Conservation (phyloP, 768 basidiomycete species). For the Tubosaeta sp. region DNA sequence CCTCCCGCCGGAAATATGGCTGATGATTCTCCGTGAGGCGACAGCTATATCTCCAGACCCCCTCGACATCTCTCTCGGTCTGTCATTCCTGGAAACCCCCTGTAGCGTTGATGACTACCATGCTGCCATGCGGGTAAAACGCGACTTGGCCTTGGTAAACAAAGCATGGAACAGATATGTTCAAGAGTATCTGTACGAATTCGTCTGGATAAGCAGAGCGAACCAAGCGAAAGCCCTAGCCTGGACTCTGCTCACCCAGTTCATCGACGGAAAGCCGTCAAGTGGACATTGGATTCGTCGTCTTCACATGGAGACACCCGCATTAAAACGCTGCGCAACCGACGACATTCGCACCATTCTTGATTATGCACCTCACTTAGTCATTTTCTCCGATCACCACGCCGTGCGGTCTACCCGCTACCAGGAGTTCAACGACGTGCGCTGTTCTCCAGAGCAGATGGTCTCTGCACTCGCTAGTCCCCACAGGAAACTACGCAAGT, state of each 20-base stretch:
- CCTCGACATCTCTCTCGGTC: conserved; percentile 43
- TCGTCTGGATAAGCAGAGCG: conserved; percentile 62
- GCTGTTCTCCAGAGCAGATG: conserved; percentile 52
- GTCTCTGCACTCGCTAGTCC: conserved; percentile 56
- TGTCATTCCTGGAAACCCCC: conserved; percentile 56
- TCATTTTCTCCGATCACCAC: conserved; percentile 60
- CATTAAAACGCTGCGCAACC: conserved; percentile 59
- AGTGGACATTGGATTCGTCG: conserved; percentile 54
- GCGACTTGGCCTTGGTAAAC: conserved; percentile 49
- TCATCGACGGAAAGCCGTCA: conserved; percentile 33
- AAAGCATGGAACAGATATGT: conserved; percentile 50
- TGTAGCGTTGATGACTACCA: conserved; percentile 44
- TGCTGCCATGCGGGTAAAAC: conserved; percentile 45
- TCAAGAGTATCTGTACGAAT: conserved; percentile 59
- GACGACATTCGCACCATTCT: conserved; percentile 65
- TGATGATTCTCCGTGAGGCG: conserved; percentile 58
- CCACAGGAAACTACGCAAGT: conserved; percentile 47
- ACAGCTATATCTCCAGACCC: conserved; percentile 42
- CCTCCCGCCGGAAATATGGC: conserved; percentile 64
- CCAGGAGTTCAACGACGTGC: conserved; percentile 40
- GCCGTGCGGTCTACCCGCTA: conserved; percentile 55
- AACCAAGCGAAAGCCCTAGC: conserved; percentile 47
- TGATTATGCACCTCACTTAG: conserved; percentile 56
- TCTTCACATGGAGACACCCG: conserved; percentile 66
- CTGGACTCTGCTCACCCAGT: conserved; percentile 39